phyloP scores from a whole-genome alignment of 2,329 filamentous ascomycete species.

The Colletotrichum godetiae region DNA sequence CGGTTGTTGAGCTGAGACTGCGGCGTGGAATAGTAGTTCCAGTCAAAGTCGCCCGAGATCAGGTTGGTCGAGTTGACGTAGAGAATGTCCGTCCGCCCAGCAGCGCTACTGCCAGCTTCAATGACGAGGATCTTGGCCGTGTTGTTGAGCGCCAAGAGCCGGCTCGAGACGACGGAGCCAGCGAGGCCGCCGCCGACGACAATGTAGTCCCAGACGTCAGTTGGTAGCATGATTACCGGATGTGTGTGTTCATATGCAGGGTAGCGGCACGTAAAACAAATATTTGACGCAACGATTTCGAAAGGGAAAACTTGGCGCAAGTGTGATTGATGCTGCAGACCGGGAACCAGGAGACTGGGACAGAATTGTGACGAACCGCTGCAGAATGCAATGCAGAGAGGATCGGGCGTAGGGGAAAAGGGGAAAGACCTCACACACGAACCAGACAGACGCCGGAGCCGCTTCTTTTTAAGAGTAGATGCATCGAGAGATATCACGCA shows the following conservation, averaged over 20 bases:
- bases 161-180: slow-evolving; percentile 49
- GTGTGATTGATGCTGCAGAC: not conserved
- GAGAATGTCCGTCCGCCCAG: slow-evolving; percentile 40
- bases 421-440: not conserved
- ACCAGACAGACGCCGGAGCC: not conserved
- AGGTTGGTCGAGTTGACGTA: slow-evolving; percentile 43
- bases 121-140: slow-evolving; percentile 49
- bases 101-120: slow-evolving; percentile 50
- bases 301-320: not conserved
- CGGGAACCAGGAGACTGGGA: not conserved
- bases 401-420: not conserved
- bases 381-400: not conserved
- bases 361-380: not conserved
- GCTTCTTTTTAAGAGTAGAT: not conserved
- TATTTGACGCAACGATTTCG: not conserved
- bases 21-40: slow-evolving; percentile 48
- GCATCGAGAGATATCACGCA: not conserved
- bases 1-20: slow-evolving; percentile 41
- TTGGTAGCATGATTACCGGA: not conserved
- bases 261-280: not conserved
- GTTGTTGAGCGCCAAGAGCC: slow-evolving; percentile 41
- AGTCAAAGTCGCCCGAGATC: slow-evolving; percentile 47
- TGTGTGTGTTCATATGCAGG: not conserved
- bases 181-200: slow-evolving; percentile 52
- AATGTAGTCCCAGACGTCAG: slow-evolving; percentile 47